These are phyloP conservation scores for Davidsoniella eucalypti DNA, from an alignment of 2,329 filamentous ascomycete species.

Conservation along the genomic window DNA sequence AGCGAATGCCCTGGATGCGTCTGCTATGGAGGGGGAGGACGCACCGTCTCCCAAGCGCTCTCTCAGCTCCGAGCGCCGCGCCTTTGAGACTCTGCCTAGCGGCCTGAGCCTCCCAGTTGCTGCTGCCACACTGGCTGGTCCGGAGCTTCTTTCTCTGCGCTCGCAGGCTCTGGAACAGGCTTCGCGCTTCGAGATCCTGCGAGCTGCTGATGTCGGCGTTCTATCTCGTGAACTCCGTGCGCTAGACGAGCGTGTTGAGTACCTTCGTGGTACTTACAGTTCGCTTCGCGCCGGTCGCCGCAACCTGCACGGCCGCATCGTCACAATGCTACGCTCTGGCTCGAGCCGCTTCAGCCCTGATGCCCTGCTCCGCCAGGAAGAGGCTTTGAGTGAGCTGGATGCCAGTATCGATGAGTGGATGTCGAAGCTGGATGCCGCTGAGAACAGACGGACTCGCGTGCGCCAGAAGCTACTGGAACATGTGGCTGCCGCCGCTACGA, in stretches of 20 bases:
- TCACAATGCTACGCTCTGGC: constrained; percentile 55
- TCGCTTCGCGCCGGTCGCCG: constrained; percentile 60
- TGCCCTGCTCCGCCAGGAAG: constrained; percentile 63
- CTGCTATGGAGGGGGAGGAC: constrained; percentile 19
- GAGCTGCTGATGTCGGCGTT: constrained; percentile 42
- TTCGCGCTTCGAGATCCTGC: constrained; percentile 47
- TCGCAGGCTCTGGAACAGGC: constrained; percentile 47
- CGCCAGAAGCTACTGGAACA: constrained; percentile 70
- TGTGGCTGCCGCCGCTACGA: constrained; percentile 52
- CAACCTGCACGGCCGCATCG: constrained; percentile 61
- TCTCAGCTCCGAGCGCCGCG: constrained; percentile 35
- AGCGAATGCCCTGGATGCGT: constrained; percentile 11
- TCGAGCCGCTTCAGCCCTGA: constrained; percentile 54
- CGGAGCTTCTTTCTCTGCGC: constrained; percentile 35
- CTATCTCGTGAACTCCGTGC: constrained; percentile 58
- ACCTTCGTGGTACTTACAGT: constrained; percentile 59
- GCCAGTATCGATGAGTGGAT: constrained; percentile 68
- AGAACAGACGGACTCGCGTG: constrained; percentile 58
- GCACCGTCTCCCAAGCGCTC: constrained; percentile 28
- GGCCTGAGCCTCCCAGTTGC: constrained; percentile 41
- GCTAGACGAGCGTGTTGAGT: constrained; percentile 64
- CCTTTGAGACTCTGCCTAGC: constrained; percentile 44
- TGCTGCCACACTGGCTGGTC: constrained; percentile 26
- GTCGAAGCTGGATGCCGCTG: constrained; percentile 60
- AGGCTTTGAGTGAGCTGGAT: constrained; percentile 61